These are phyloP conservation scores for Escovopsis sp. DNA, from an alignment of 2,329 filamentous ascomycete genomes.

Conservation along the genomic window DNA sequence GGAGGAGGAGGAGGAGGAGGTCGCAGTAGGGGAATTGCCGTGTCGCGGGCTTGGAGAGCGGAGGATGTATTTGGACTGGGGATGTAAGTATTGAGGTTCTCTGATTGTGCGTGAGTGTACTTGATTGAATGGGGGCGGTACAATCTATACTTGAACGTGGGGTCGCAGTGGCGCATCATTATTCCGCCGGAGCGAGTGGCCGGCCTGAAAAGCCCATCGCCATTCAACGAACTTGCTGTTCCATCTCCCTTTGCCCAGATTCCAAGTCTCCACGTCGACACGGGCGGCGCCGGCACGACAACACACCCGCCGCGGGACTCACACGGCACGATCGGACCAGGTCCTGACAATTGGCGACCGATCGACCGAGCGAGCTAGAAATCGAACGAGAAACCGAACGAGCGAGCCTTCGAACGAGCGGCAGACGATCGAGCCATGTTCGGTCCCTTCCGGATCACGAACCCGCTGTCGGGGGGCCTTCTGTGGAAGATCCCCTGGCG, in stretches of 20 bases:
- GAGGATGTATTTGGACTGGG: not conserved
- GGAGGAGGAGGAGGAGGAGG: too few species aligned
- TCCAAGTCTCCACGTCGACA: not conserved
- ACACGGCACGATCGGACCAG: too few species aligned
- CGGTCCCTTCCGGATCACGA: slow-evolving; percentile 67
- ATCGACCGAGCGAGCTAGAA: not conserved
- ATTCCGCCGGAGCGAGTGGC: slow-evolving; percentile 3
- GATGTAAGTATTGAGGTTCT: too few species aligned
- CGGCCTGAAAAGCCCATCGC: not conserved
- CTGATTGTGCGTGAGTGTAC: too few species aligned
- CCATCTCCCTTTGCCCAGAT: too few species aligned
- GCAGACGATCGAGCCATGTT: slow-evolving; percentile 47
- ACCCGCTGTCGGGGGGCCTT: slow-evolving; percentile 62
- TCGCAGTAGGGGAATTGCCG: not conserved
- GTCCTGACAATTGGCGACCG: not conserved
- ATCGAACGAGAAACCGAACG: too few species aligned
- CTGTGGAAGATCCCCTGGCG: slow-evolving; percentile 98
- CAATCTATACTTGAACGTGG: too few species aligned
- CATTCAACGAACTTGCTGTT: not conserved
- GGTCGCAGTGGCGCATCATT: slow-evolving; percentile 5
- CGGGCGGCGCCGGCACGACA: not conserved
- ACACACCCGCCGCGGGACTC: not conserved
- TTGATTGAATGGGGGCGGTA: too few species aligned
- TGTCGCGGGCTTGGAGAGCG: not conserved
- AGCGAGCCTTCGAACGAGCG: slow-evolving; percentile 1